A percentile compares a stretch with the other conserved stretches of the same genome.
Conservation (phyloP, 495 filamentous ascomycete genomes). For the Tuber umbilicatum region DNA sequence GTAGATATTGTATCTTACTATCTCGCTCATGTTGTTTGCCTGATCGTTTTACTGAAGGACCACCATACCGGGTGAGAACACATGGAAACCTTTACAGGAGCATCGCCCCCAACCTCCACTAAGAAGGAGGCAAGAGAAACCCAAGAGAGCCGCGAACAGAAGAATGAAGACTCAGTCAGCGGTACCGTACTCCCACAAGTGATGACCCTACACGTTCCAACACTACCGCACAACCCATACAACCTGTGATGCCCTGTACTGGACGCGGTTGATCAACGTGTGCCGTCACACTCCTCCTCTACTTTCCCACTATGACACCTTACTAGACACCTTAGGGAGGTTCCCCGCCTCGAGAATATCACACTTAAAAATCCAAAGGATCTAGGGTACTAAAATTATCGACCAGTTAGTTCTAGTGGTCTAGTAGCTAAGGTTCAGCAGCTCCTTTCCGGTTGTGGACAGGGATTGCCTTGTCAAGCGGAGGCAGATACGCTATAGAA, state of each 20-base stretch:
- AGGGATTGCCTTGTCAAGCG: background rate
- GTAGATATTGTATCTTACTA: background rate
- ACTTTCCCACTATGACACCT: background rate
- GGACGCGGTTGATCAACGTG: background rate
- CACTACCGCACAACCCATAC: background rate
- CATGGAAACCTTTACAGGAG: background rate
- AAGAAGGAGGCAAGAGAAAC: background rate
- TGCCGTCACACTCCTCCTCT: background rate
- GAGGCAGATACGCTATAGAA: too few relatives aligned
- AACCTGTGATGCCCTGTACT: background rate
- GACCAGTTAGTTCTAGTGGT: background rate
- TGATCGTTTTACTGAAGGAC: background rate
- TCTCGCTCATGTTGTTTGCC: background rate
- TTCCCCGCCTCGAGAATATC: background rate
- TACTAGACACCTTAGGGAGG: background rate
- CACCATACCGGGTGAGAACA: background rate
- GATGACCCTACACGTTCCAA: background rate
- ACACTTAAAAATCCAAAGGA: background rate
- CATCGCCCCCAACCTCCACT: background rate
- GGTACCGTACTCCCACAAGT: background rate
- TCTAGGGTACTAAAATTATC: background rate
- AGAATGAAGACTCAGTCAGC: background rate
- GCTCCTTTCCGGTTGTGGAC: background rate
- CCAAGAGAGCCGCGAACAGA: background rate
- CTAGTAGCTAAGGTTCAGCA: background rate